Evolutionary conservation across 1,139 yeast genomes (phyloP).

Genomic region (Magnusiomyces ingens): DNA sequence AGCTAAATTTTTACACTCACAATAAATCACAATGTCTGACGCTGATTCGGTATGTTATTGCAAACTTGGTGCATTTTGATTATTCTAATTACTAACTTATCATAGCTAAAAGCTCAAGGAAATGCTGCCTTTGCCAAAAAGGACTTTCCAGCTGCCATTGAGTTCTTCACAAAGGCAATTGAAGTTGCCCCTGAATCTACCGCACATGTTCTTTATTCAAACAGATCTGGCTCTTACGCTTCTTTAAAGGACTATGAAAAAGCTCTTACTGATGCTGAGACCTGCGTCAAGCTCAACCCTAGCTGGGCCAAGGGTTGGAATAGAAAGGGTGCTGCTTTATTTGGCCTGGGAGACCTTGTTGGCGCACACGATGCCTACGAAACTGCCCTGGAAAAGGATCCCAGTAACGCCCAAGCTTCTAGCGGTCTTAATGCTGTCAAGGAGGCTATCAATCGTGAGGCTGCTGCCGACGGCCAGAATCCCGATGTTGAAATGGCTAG

Average conservation of each 20-base stretch:
- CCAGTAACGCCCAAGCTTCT: slow-evolving; percentile 78
- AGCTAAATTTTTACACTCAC: neutral
- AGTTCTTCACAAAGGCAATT: slow-evolving; percentile 77
- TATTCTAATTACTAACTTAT: neutral
- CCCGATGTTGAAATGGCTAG: slow-evolving; percentile 75
- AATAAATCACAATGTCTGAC: slow-evolving; percentile 20
- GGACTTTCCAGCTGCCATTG: slow-evolving; percentile 75
- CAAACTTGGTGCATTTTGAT: neutral
- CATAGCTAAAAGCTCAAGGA: slow-evolving; percentile 47
- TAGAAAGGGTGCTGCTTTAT: slow-evolving; percentile 89
- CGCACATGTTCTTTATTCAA: slow-evolving; percentile 85
- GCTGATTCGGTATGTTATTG: slow-evolving; percentile 20
- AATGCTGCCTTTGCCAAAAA: slow-evolving; percentile 88
- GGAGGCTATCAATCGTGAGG: slow-evolving; percentile 42
- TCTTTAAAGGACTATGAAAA: slow-evolving; percentile 64
- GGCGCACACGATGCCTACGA: slow-evolving; percentile 55
- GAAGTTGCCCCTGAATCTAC: slow-evolving; percentile 65
- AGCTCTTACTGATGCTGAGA: slow-evolving; percentile 78
- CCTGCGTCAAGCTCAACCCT: slow-evolving; percentile 72
- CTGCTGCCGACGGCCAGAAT: slow-evolving; percentile 36
- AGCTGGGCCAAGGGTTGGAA: slow-evolving; percentile 93
- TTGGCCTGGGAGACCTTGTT: slow-evolving; percentile 69
- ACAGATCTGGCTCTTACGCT: slow-evolving; percentile 90
- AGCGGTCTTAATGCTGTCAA: slow-evolving; percentile 71
- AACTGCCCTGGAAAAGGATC: slow-evolving; percentile 77